Evolutionary conservation across 1,284 basidiomycete genomes (phyloP).

Genomic region (Pseudomicrostroma phylloplanum): DNA sequence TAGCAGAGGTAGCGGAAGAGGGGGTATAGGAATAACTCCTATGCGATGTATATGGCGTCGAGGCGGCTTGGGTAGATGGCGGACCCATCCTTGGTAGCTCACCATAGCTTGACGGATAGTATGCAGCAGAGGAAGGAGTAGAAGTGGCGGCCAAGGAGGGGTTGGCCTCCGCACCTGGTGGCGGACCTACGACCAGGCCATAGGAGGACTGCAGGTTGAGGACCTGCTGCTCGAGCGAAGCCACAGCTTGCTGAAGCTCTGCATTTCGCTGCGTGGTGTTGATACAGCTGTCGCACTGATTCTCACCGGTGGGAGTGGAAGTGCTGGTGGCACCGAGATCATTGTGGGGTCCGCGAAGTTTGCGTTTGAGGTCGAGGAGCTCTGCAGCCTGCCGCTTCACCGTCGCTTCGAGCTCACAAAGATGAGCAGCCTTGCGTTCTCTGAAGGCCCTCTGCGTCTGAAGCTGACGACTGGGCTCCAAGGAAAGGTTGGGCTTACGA

Average conservation of each 20-base stretch:
- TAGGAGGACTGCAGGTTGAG: background rate
- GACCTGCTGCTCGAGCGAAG: constrained; percentile 2
- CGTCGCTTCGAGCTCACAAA: constrained; percentile 19
- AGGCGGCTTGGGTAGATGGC: too few species aligned
- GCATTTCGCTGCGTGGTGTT: background rate
- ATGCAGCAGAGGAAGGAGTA: too few species aligned
- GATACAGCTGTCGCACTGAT: background rate
- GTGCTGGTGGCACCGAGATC: background rate
- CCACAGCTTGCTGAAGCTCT: background rate
- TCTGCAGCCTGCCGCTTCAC: constrained; percentile 20
- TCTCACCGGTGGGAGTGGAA: background rate
- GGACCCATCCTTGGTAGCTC: too few species aligned
- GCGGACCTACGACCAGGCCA: too few species aligned
- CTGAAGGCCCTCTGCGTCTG: constrained; percentile 34
- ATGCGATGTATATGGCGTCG: too few species aligned
- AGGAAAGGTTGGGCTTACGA: constrained; percentile 24
- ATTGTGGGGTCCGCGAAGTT: background rate
- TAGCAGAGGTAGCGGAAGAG: too few species aligned
- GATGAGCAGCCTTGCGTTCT: constrained; percentile 30
- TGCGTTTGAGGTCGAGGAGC: constrained; percentile 18
- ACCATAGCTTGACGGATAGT: too few species aligned
- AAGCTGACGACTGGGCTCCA: constrained; percentile 30
- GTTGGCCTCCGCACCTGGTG: too few species aligned
- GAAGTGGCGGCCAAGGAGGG: too few species aligned
- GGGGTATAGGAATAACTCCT: too few species aligned